Base-by-base conservation (phyloP, 805 yeast species). In the Saccharomycopsis schoenii region DNA sequence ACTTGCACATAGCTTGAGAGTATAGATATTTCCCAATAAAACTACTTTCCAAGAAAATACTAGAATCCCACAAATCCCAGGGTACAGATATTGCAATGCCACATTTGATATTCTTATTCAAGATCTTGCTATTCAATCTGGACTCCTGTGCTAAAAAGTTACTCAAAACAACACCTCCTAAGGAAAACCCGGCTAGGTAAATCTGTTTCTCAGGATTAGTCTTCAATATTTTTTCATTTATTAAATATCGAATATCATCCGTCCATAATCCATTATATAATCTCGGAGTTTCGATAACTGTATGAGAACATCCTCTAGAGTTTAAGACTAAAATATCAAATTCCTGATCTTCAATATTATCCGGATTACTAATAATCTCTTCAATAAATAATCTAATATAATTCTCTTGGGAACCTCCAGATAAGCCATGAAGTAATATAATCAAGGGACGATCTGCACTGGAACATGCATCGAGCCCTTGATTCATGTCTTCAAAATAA, bases 401-500 rank as follows among this genome's bases (percentile, higher is more conserved):
- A 6, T 87, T 77, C 69, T 89, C 96, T 64, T 85, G 88, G n/a
- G 92, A 84, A 0, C 96, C 94, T 5, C 96, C 96, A 1, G 88
- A 85, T 43, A 89, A 78, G 0, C 96, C 96, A 69, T 89, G 96
- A 51, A 87, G 71, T 2, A 82, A 73, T 37, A 89, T 79, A 17
- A 86, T 74, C 68, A 89, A 75, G 1, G 96, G 96, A 56, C 71
- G 77, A 2, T 75, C 66, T 57, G 72, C 75, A 19, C 73, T 73
- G 61, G 75, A 50, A 61, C 47, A n/a, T 10, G 57, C 19, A 57
- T 67, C 66, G 54, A 80, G 65, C 69, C 86, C 93, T 1, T 64
- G 65, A 60, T 71, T 55, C 70, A 81, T 65, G 64, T 62, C 64
- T 11, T 55, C n/a, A 83, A 73, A 63, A 52, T 78, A 82, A 60